Percentiles rank a stretch among this genome's conserved stretches.
Conservation (phyloP, 164 flowering plant species). For the Pachysandra terminalis region DNA sequence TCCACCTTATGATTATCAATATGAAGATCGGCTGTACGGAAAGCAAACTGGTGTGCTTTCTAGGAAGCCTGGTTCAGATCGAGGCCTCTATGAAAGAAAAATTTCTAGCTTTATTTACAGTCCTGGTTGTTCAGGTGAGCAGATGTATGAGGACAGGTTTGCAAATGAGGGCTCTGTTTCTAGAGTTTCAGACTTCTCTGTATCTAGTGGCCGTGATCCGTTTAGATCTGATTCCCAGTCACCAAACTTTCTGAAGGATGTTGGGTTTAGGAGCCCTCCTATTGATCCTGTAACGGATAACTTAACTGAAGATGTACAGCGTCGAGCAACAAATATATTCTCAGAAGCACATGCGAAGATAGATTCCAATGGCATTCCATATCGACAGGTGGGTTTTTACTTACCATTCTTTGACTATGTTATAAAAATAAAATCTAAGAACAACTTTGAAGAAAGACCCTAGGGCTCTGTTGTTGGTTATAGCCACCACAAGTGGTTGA, state of each 20-base stretch:
- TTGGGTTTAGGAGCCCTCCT: constrained; percentile 54
- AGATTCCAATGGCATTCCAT: constrained; percentile 31
- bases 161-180: constrained; percentile 70
- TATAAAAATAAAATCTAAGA: background rate
- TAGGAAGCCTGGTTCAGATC: constrained; percentile 89
- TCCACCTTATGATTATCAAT: constrained; percentile 96
- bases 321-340: constrained; percentile 18
- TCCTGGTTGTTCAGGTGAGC: constrained; percentile 63
- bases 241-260: constrained; percentile 58
- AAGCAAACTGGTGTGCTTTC: constrained; percentile 60
- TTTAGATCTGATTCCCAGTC: constrained; percentile 57
- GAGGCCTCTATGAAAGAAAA: constrained; percentile 65
- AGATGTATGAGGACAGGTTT: constrained; percentile 60
- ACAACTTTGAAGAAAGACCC: no score
- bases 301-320: constrained; percentile 31
- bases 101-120: constrained; percentile 64
- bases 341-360: constrained; percentile 31
- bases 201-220: no score
- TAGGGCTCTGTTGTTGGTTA: no score
- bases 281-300: constrained; percentile 33
- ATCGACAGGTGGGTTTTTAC: constrained; percentile 39
- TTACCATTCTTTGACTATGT: background rate
- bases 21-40: constrained; percentile 89
- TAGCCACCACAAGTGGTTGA: no score
- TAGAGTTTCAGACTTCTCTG: constrained; percentile 62